Percentiles rank a stretch among this genome's conserved stretches.
Conservation (phyloP, 306 rosid genomes). For the Cicer bijugum region DNA sequence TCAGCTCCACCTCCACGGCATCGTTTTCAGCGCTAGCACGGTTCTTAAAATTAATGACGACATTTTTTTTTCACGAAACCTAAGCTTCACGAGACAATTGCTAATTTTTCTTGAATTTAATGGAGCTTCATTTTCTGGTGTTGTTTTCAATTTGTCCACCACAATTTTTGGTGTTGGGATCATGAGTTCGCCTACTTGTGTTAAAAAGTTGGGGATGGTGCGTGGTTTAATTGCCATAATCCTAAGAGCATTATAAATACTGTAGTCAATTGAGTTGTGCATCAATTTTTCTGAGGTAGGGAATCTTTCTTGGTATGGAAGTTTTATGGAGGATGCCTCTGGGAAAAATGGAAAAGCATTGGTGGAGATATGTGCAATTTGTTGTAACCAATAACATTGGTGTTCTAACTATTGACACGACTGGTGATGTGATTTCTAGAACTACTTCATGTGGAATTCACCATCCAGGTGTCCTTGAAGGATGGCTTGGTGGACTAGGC, state of each 20-base stretch:
- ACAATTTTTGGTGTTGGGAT: conserved; percentile 88
- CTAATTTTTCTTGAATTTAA: conserved; percentile 62
- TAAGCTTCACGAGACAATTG: conserved; percentile 44
- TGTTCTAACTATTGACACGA: conserved; percentile 74
- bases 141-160: conserved; percentile 83
- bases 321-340: conserved; percentile 71
- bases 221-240: conserved; percentile 71
- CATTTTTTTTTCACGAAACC: conserved; percentile 29
- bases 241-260: conserved; percentile 69
- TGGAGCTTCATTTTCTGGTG: conserved; percentile 87
- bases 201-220: conserved; percentile 75
- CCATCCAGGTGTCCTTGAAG: conserved; percentile 80
- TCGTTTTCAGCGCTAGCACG: no score
- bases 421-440: conserved; percentile 92
- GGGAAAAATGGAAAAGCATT: conserved; percentile 71
- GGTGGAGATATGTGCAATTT: conserved; percentile 50
- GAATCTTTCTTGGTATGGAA: conserved; percentile 63
- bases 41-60: conserved; percentile 41
- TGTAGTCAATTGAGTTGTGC: conserved; percentile 67
- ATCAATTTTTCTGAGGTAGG: conserved; percentile 71
- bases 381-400: conserved; percentile 70
- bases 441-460: conserved; percentile 75
- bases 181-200: conserved; percentile 84
- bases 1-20: no score
- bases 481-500: conserved; percentile 94